Evolutionary conservation across 1,284 basidiomycete genomes (phyloP).

Genomic region (Cryptococcus depauperatus): DNA sequence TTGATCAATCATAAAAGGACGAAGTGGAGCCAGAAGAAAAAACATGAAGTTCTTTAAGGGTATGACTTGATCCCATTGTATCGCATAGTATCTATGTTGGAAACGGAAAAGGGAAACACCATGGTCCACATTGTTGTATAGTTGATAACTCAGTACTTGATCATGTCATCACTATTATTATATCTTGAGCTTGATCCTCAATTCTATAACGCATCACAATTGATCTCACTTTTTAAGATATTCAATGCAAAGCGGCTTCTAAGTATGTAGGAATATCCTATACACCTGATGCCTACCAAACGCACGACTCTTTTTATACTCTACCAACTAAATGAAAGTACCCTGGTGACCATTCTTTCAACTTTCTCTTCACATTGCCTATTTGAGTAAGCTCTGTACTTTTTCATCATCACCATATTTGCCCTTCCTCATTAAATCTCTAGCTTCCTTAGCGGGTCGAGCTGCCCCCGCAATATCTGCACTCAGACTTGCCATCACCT

Average conservation of each 20-base stretch:
- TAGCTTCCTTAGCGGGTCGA: conserved; percentile 74
- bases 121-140: neutral
- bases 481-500: conserved; percentile 61
- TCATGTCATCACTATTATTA: too few species aligned
- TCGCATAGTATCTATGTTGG: neutral
- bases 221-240: too few species aligned
- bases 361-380: neutral
- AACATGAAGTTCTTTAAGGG: neutral
- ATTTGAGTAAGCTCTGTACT: conserved; percentile 9
- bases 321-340: too few species aligned
- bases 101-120: neutral
- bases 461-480: conserved; percentile 65
- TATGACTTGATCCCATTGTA: too few species aligned
- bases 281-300: too few species aligned
- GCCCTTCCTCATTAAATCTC: conserved; percentile 58
- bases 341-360: neutral
- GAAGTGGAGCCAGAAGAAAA: neutral
- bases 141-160: too few species aligned
- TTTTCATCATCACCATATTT: conserved; percentile 11
- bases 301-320: too few species aligned
- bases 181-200: too few species aligned
- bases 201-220: too few species aligned
- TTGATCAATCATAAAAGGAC: neutral
- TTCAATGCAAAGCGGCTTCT: too few species aligned
- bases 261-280: too few species aligned